Conservation (phyloP, 345 rosid species). For the Camelina hispida region DNA sequence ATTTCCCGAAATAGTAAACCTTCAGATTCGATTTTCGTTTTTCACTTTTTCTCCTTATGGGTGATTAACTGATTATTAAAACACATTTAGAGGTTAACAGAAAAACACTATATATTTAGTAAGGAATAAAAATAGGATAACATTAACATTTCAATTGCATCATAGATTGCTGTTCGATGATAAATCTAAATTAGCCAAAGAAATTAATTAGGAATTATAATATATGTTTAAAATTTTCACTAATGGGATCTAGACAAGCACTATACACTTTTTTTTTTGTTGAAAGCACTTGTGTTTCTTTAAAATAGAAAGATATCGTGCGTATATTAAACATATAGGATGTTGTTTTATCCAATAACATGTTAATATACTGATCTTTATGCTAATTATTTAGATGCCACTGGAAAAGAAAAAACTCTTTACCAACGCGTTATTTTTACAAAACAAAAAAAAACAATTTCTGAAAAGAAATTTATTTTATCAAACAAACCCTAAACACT, state of each 20-base stretch:
- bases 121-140: background rate
- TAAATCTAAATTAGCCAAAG: background rate
- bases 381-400: background rate
- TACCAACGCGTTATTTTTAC: too few species aligned
- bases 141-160: too few species aligned
- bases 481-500: background rate
- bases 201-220: too few species aligned
- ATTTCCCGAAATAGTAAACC: slow-evolving; percentile 28
- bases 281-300: too few species aligned
- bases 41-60: background rate
- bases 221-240: too few species aligned
- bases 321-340: too few species aligned
- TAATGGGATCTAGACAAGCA: too few species aligned
- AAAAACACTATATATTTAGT: background rate
- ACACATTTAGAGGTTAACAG: background rate
- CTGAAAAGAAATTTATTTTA: background rate
- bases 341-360: too few species aligned
- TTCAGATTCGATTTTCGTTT: slow-evolving; percentile 2
- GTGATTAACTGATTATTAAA: slow-evolving; percentile 23
- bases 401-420: background rate
- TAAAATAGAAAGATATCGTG: too few species aligned
- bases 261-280: too few species aligned
- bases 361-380: too few species aligned
- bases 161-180: background rate
- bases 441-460: background rate